Evolutionary conservation across 208 protist species (phyloP).

Genomic region (Porcisia hertigi): DNA sequence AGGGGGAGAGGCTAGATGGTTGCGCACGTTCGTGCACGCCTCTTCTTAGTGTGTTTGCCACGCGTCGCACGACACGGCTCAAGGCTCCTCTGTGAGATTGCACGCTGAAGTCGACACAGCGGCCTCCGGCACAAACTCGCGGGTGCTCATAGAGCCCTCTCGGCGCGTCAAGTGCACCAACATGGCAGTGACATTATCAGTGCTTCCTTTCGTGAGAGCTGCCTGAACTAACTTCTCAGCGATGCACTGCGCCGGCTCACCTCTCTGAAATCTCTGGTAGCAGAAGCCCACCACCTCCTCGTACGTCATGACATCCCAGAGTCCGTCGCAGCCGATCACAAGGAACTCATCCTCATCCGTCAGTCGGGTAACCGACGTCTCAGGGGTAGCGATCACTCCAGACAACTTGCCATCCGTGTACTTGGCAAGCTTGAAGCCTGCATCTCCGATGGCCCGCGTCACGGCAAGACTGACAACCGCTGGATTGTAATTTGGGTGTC

Average conservation of each 20-base stretch:
- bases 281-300: slow-evolving; percentile 88
- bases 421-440: slow-evolving; percentile 88
- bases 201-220: slow-evolving; percentile 82
- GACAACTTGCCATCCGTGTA: slow-evolving; percentile 84
- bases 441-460: slow-evolving; percentile 95
- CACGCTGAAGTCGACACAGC: slow-evolving; percentile 52
- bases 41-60: not conserved
- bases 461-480: slow-evolving; percentile 90
- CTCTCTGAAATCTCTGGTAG: slow-evolving; percentile 48
- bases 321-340: slow-evolving; percentile 92
- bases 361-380: slow-evolving; percentile 62
- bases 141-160: slow-evolving; percentile 26
- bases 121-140: slow-evolving; percentile 46
- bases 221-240: slow-evolving; percentile 66
- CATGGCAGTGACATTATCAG: slow-evolving; percentile 90
- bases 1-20: not conserved
- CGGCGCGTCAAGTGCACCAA: slow-evolving; percentile 49
- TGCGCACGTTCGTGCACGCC: not conserved
- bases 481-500: slow-evolving; percentile 91
- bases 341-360: slow-evolving; percentile 90
- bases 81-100: slow-evolving; percentile 39
- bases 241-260: slow-evolving; percentile 58
- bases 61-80: not conserved
- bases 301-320: slow-evolving; percentile 95
- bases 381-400: slow-evolving; percentile 76